Conservation (phyloP, 108 stramenopile genomes). For the Pelagomonas calceolata region DNA sequence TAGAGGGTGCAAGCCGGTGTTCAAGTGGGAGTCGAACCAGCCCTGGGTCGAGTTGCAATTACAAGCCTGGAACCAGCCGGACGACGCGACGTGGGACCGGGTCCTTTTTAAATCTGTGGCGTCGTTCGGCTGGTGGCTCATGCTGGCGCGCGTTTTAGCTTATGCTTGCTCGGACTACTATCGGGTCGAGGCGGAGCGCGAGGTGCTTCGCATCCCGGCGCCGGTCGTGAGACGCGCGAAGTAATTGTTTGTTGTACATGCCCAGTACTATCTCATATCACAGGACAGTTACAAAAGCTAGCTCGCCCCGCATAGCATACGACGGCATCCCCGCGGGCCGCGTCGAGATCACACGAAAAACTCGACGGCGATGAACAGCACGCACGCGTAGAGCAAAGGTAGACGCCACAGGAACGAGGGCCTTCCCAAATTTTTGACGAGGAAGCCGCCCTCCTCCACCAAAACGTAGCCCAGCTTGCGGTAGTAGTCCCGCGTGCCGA, state of each 20-base stretch:
- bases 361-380: too few species aligned
- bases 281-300: too few species aligned
- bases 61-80: conserved; percentile 13
- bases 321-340: too few species aligned
- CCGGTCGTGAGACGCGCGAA: too few species aligned
- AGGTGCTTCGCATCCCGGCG: too few species aligned
- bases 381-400: too few species aligned
- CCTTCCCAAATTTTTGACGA: conserved; percentile 13
- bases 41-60: conserved; percentile 28
- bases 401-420: too few species aligned
- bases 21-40: conserved; percentile 17
- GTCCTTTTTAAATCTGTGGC: neutral
- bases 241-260: too few species aligned
- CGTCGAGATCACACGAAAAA: too few species aligned
- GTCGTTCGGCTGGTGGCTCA: neutral
- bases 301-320: too few species aligned
- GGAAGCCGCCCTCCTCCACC: conserved; percentile 18
- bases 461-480: conserved; percentile 82
- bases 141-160: neutral
- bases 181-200: neutral
- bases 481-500: conserved; percentile 91
- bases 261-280: too few species aligned
- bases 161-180: neutral
- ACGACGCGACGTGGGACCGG: neutral
- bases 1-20: conserved; percentile 18